Base-by-base conservation (phyloP, 805 yeast species). In the Candida tammaniensis region DNA sequence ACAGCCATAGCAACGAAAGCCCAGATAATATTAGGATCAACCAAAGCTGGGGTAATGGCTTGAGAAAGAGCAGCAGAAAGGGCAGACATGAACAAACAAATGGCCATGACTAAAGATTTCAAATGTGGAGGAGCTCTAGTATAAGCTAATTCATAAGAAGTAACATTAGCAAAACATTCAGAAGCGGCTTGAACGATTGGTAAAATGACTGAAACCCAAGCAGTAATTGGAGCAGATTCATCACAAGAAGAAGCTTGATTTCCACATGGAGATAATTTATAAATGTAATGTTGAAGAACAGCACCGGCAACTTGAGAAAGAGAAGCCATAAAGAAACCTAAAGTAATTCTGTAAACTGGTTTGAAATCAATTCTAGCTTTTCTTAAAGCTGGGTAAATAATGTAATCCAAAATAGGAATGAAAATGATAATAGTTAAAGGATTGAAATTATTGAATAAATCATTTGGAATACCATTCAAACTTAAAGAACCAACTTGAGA, bases 401-500 rank as follows among this genome's bases (percentile, higher is more conserved):
- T 33, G 41, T 64, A 56, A 47, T 75, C 77, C 47, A 74, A 59
- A 31, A 74, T 57, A 40, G 80, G 80, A 38, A 74, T 64, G 39
- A 70, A 56, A 31, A 74, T 59, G 41, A 74, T 71, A 46, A 74
- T 75, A 12, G 78, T 67, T 39, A 74, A 60, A 28, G 76, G 78
- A 46, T 75, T 74, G 58, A 75, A 72, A 48, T 72, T 74, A 43
- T 59, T 66, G 57, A 73, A 70, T 46, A 74, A 64, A 60, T 75
- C 80, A 47, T 74, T 74, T 39, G 79, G 79, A 45, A 75, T 75
- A 30, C 76, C 76, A 19, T 70, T 56, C 19, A 72, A 58, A 8
- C 65, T 52, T 79, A 74, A 72, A 19, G 75, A 64, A 41, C 75
- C 76, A 30, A 78, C 77, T 52, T 73, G 78, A 3, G 76, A 69